Evolutionary conservation across 805 yeast species (phyloP).

Genomic region (Wickerhamiella alocasiicola): DNA sequence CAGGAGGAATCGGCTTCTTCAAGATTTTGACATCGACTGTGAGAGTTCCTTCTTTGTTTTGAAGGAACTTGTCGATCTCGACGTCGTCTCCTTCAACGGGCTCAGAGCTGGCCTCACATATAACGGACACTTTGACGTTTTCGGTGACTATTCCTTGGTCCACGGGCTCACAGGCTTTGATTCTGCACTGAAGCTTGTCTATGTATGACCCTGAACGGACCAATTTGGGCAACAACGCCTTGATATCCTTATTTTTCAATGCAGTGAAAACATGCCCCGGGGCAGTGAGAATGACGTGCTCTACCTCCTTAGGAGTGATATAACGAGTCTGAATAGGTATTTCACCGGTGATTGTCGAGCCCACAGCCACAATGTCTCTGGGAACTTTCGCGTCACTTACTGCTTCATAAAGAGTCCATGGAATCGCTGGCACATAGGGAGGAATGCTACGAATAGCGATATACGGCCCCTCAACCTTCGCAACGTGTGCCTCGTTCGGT

Average conservation of each 20-base stretch:
- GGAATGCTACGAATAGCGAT: constrained; percentile 9
- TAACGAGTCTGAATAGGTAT: not conserved
- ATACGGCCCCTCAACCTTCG: not conserved
- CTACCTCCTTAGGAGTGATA: constrained; percentile 24
- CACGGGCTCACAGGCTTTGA: constrained; percentile 58
- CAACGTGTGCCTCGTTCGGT: constrained; percentile 3
- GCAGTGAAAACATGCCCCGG: constrained; percentile 38
- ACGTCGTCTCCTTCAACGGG: constrained; percentile 14
- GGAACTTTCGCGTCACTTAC: not conserved
- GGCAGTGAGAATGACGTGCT: constrained; percentile 31
- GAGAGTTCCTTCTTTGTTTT: not conserved
- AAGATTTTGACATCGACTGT: constrained; percentile 10
- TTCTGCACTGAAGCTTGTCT: constrained; percentile 36
- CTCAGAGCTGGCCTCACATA: constrained; percentile 22
- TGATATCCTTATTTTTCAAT: constrained; percentile 29
- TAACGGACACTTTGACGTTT: constrained; percentile 42
- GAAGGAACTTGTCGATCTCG: constrained; percentile 18
- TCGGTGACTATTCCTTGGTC: constrained; percentile 47
- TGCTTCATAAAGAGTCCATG: constrained; percentile 12
- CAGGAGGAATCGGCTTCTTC: constrained; percentile 11
- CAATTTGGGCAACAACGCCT: constrained; percentile 29
- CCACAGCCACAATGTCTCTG: not conserved
- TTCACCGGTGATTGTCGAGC: not conserved
- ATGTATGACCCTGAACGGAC: constrained; percentile 34
- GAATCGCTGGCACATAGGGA: constrained; percentile 2